Evolutionary conservation across 1,139 yeast species (phyloP).

Genomic region (Candida dubliniensis): DNA sequence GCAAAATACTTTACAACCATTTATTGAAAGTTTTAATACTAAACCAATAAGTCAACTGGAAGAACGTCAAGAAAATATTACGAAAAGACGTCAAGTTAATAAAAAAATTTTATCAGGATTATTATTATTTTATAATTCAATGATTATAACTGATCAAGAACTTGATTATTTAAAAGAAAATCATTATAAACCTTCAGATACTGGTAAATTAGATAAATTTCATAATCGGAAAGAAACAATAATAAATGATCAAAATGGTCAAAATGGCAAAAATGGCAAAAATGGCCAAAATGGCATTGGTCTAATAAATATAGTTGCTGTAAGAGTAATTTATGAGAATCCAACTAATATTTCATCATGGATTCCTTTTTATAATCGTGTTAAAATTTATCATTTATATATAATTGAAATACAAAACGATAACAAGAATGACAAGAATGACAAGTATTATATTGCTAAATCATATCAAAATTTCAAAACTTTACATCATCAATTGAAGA

Average conservation of each 20-base stretch:
- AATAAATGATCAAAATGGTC: no score
- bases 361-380: conserved; percentile 24
- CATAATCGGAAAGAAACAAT: conserved; percentile 16
- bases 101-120: conserved; percentile 61
- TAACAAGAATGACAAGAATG: conserved; percentile 7
- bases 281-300: no score
- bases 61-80: conserved; percentile 68
- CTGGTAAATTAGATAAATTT: conserved; percentile 49
- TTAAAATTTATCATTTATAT: conserved; percentile 35
- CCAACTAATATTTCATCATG: conserved; percentile 17
- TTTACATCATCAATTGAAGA: conserved; percentile 52
- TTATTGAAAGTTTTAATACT: conserved; percentile 72
- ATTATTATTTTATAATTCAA: conserved; percentile 70
- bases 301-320: conserved; percentile 72
- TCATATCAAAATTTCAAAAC: conserved; percentile 65
- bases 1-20: conserved; percentile 76
- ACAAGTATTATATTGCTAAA: conserved; percentile 47
- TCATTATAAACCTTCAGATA: conserved; percentile 53
- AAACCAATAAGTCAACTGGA: conserved; percentile 67
- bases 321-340: conserved; percentile 30
- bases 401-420: conserved; percentile 6
- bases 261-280: no score
- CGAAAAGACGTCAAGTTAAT: conserved; percentile 68
- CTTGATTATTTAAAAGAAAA: conserved; percentile 42
- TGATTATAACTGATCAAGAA: conserved; percentile 64